Evolutionary conservation across 495 filamentous ascomycete species (phyloP), one percentile per base, ranked within the genome.

Genomic region (Aspergillus biplanus): DNA sequence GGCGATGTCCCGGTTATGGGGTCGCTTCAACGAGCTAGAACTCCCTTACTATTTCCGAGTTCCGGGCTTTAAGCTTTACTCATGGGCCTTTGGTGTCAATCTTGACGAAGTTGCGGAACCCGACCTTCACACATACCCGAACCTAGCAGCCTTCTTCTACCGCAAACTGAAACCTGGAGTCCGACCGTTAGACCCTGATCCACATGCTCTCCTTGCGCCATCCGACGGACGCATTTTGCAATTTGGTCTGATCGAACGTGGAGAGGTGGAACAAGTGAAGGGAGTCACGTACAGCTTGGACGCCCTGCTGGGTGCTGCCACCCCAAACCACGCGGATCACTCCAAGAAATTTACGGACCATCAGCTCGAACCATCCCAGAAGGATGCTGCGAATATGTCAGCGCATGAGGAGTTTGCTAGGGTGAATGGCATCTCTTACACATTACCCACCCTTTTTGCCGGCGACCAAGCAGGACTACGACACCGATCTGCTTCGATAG

Each of bases 191-290:
- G 92, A 97, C 70, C 83, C 90, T 0, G 89, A 93, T 67, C 85
- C 85, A 3, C 87, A 87, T 65, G 89, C 91, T 3, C 79, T 99
- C 9, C 74, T 98, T 3, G 91, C 92, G 0, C 95, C 95, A 12
- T 85, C 96, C 13, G 95, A 99, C 74, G 96, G 95, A 8, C 86
- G 88, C 54, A 82, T 99, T 33, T 81, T 99, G 15, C 95, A 98
- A 70, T 98, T 92, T 68, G 95, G 95, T 4, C 89, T 85, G 65
- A 97, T 99, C 59, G 89, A 95, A 65, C 85, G 90, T 54, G 94
- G 93, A 33, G 90, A 97, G 67, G 93, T 99, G n/a, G 95, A 98
- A 74, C 95, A 98, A 74, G 94, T 98, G 44, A 99, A 99, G 74
- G 95, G 95, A 50, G 94, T 98, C 83, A 98, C 93, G 4, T 99